Conservation (phyloP, 2,329 filamentous ascomycete genomes). For the Pyrenochaeta sp. region DNA sequence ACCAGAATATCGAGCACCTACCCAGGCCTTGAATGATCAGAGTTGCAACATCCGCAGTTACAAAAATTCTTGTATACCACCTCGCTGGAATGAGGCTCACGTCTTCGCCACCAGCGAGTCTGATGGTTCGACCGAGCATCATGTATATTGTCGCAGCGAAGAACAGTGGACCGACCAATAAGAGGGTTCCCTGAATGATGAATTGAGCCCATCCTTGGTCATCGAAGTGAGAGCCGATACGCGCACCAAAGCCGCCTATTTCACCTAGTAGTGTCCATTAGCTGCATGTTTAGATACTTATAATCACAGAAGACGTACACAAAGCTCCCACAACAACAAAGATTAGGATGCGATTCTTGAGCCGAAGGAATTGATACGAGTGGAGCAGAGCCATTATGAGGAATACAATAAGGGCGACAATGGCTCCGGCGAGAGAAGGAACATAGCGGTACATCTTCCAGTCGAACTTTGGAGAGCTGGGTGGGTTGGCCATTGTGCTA, state of each 20-base stretch:
- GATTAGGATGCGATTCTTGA: slow-evolving; percentile 29
- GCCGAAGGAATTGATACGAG: slow-evolving; percentile 25
- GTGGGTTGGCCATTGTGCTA: slow-evolving; percentile 33
- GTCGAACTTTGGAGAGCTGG: slow-evolving; percentile 30
- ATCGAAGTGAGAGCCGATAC: slow-evolving; percentile 49
- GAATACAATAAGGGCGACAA: slow-evolving; percentile 36
- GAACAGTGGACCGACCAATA: slow-evolving; percentile 56
- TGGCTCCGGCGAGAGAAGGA: slow-evolving; percentile 36
- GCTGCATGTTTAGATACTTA: neutral
- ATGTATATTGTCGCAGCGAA: slow-evolving; percentile 59
- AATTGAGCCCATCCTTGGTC: slow-evolving; percentile 51
- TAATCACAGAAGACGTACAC: slow-evolving; percentile 21
- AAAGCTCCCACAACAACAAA: slow-evolving; percentile 39
- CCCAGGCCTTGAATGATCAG: slow-evolving; percentile 42
- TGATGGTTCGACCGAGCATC: slow-evolving; percentile 54
- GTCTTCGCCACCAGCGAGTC: slow-evolving; percentile 33
- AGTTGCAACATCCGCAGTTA: slow-evolving; percentile 38
- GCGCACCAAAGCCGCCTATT: slow-evolving; percentile 51
- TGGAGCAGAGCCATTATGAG: slow-evolving; percentile 32
- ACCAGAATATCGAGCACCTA: slow-evolving; percentile 9
- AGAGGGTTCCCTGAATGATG: slow-evolving; percentile 52
- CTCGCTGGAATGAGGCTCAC: slow-evolving; percentile 35
- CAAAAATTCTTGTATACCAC: slow-evolving; percentile 43
- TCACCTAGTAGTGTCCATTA: slow-evolving; percentile 42
- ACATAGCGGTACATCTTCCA: slow-evolving; percentile 47